phyloP scores from a whole-genome alignment of 2,329 filamentous ascomycete genomes.

The Sclerotinia subarctica region DNA sequence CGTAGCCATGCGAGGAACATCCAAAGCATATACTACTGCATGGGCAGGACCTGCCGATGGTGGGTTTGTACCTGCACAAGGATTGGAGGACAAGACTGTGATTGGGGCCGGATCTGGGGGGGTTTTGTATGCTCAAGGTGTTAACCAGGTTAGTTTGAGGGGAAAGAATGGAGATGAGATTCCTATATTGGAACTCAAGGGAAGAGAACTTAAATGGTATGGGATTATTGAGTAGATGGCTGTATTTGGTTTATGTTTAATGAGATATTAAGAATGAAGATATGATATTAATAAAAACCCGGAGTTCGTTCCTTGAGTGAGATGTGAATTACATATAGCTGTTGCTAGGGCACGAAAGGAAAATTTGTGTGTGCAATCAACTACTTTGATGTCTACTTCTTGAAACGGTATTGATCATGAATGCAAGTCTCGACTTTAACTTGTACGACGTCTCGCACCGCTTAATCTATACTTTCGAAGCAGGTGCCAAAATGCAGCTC shows the following conservation, averaged over 20 bases:
- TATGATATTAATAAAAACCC: neutral
- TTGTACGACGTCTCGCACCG: too few species aligned
- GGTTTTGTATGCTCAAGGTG: constrained; percentile 29
- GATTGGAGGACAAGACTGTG: neutral
- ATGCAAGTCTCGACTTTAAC: too few species aligned
- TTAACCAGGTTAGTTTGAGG: constrained; percentile 4
- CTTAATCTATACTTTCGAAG: too few species aligned
- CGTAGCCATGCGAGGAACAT: constrained; percentile 16
- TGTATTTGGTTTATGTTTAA: neutral
- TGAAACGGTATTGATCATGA: too few species aligned
- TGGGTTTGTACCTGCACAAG: constrained; percentile 9
- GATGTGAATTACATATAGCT: too few species aligned
- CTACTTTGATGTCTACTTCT: too few species aligned
- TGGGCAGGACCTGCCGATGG: constrained; percentile 4
- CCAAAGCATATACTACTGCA: neutral
- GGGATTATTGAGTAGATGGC: neutral
- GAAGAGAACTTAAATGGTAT: constrained; percentile 14
- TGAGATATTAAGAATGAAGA: neutral
- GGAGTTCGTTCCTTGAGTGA: neutral
- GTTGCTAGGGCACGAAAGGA: too few species aligned
- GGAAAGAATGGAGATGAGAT: neutral
- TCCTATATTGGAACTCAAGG: neutral
- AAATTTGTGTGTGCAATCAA: too few species aligned
- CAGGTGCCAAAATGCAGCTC: too few species aligned
- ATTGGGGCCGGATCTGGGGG: constrained; percentile 15